These are phyloP conservation scores for Chlamydomonas sp. DNA, from an alignment of 139 green algal species.

Conservation along the genomic window DNA sequence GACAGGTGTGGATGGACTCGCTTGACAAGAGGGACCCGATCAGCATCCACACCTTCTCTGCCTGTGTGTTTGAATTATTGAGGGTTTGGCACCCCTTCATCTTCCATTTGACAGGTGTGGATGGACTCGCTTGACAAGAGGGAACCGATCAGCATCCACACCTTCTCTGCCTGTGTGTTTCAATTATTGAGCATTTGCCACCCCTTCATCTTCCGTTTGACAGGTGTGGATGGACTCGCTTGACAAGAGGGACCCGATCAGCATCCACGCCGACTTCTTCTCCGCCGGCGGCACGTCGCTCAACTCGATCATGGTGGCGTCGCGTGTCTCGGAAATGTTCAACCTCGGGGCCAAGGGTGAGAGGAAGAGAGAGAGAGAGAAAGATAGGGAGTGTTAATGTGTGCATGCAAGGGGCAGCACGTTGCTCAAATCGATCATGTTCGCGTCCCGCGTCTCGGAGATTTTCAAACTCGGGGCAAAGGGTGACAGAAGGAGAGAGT, in stretches of 20 bases:
- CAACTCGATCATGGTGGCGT: not conserved
- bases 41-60: too few species aligned
- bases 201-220: too few species aligned
- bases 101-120: too few species aligned
- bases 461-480: constrained; percentile 8
- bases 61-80: too few species aligned
- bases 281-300: constrained; percentile 3
- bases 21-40: too few species aligned
- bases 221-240: not conserved
- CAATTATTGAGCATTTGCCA: too few species aligned
- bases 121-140: not conserved
- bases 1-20: too few species aligned
- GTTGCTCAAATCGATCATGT: constrained; percentile 6
- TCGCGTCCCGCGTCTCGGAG: not conserved
- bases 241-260: not conserved
- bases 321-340: constrained; percentile 4
- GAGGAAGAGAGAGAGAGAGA: too few species aligned
- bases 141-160: not conserved
- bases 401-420: too few species aligned
- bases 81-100: too few species aligned
- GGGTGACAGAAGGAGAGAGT: not conserved
- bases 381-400: too few species aligned
- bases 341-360: constrained; percentile 6
- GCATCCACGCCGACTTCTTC: constrained; percentile 7
- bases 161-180: too few species aligned